Evolutionary conservation across 345 rosid genomes (phyloP).

Genomic region (Xanthoceras sorbifolium): DNA sequence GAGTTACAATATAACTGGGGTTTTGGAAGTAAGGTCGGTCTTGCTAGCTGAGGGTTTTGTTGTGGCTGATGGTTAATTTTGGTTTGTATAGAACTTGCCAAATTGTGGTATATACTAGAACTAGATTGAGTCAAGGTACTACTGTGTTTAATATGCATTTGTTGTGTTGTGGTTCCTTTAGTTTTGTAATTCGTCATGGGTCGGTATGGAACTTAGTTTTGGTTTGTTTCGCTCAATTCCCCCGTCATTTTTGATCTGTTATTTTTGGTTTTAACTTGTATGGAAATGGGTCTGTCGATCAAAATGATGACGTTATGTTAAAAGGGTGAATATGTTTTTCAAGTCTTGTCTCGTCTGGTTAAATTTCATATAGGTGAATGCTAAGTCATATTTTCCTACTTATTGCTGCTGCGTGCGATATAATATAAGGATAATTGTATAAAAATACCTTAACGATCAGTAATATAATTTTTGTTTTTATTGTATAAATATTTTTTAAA

Average conservation of each 20-base stretch:
- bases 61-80: background rate
- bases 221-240: background rate
- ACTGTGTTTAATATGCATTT: background rate
- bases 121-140: background rate
- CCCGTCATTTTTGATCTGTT: background rate
- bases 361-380: background rate
- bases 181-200: background rate
- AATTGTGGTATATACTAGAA: conserved; percentile 3
- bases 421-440: too few relatives aligned
- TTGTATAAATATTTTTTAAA: too few relatives aligned
- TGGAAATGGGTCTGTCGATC: background rate
- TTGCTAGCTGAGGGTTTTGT: background rate
- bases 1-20: background rate
- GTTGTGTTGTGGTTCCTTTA: background rate
- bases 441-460: too few relatives aligned
- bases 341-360: background rate
- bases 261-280: background rate
- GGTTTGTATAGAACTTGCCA: conserved; percentile 21
- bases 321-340: background rate
- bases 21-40: too few relatives aligned
- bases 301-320: background rate
- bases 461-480: too few relatives aligned
- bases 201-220: background rate
- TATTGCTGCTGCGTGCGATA: background rate
- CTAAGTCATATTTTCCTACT: too few relatives aligned